A percentile compares a stretch with the other conserved stretches of the same genome.
Conservation (phyloP, 2,329 filamentous ascomycete genomes). For the Colletotrichum costaricense region DNA sequence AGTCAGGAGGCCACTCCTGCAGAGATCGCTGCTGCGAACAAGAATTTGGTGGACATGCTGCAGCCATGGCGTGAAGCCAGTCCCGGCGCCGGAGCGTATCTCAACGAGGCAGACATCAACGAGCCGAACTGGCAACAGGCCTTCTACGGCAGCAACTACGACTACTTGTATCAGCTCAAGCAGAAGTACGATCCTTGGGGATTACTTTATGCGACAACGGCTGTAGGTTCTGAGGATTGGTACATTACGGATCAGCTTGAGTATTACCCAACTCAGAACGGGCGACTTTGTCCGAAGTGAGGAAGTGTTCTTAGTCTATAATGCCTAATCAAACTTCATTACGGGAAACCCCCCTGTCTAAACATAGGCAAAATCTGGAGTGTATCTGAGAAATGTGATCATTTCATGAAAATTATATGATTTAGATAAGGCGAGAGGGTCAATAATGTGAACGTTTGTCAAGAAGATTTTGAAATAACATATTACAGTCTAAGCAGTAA, state of each 20-base stretch:
- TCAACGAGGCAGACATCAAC: slow-evolving; percentile 48
- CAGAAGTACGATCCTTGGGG: slow-evolving; percentile 48
- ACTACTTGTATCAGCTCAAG: slow-evolving; percentile 48
- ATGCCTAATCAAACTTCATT: no score
- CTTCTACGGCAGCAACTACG: slow-evolving; percentile 50
- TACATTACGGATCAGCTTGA: slow-evolving; percentile 30
- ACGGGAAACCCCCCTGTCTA: no score
- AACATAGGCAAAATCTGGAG: no score
- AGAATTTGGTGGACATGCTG: slow-evolving; percentile 41
- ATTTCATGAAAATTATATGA: no score
- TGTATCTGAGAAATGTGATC: no score
- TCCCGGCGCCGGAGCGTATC: slow-evolving; percentile 42
- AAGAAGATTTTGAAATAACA: no score
- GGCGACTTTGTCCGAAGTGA: not conserved
- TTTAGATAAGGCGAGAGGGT: no score
- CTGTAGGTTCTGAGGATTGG: slow-evolving; percentile 52
- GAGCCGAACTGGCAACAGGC: slow-evolving; percentile 50
- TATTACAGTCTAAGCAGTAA: no score
- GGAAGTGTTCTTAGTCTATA: not conserved
- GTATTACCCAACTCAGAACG: not conserved
- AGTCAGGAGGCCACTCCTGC: slow-evolving; percentile 39
- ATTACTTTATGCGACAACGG: slow-evolving; percentile 49
- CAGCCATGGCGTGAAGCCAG: slow-evolving; percentile 40
- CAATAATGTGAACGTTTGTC: no score
- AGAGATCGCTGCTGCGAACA: slow-evolving; percentile 40